These are phyloP conservation scores for Tylopilus rubrobrunneus DNA, from an alignment of 768 basidiomycete genomes.

Conservation along the genomic window DNA sequence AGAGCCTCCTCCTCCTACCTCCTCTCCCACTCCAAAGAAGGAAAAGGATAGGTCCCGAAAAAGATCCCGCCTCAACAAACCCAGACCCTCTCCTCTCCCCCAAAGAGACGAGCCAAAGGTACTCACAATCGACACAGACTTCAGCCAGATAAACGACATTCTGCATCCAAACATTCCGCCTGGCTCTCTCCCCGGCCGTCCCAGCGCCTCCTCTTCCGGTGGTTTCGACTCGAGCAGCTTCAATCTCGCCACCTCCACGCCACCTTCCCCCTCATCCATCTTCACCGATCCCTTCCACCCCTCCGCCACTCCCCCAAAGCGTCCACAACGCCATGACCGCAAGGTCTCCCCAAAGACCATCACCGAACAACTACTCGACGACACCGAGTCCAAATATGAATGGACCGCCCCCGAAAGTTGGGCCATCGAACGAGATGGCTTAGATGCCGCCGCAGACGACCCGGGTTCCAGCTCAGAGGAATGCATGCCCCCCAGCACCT, in stretches of 20 bases:
- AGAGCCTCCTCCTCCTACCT: background rate
- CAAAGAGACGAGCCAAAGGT: conserved; percentile 29
- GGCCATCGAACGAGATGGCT: conserved; percentile 56
- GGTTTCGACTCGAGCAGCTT: conserved; percentile 30
- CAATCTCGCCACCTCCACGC: conserved; percentile 37
- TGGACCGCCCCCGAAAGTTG: conserved; percentile 80
- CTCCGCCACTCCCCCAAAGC: conserved; percentile 14
- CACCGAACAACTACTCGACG: conserved; percentile 6
- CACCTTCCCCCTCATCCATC: conserved; percentile 34
- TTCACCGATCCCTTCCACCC: conserved; percentile 39
- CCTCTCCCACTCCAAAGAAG: conserved; percentile 22
- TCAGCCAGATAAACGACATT: conserved; percentile 77
- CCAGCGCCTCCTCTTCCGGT: conserved; percentile 16
- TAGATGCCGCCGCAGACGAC: conserved; percentile 32
- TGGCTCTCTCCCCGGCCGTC: conserved; percentile 11
- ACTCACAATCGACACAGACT: conserved; percentile 26
- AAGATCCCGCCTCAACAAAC: conserved; percentile 21
- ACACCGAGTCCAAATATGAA: conserved; percentile 24
- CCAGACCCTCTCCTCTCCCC: conserved; percentile 18
- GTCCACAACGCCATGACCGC: conserved; percentile 28
- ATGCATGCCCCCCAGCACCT: conserved; percentile 16
- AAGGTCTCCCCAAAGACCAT: conserved; percentile 54
- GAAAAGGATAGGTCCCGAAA: conserved; percentile 22
- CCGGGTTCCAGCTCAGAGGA: conserved; percentile 42
- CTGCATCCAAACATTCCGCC: conserved; percentile 40